Evolutionary conservation across 257 asterid genomes (phyloP).

Genomic region (Salvia splendens): DNA sequence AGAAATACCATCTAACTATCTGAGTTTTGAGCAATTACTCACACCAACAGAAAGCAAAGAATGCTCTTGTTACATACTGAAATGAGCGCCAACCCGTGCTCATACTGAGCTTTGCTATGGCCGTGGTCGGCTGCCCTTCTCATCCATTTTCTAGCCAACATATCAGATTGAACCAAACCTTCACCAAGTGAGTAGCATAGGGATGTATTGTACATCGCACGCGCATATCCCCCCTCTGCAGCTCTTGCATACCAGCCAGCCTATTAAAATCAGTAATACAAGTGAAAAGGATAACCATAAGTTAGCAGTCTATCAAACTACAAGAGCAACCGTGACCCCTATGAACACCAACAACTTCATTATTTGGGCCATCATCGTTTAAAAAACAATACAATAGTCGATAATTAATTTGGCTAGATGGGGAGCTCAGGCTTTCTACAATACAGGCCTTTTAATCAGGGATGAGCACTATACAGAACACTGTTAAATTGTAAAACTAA

Average conservation of each 20-base stretch:
- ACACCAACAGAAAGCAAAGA: too few relatives aligned
- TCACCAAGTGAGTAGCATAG: constrained; percentile 69
- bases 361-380: too few relatives aligned
- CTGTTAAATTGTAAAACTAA: background rate
- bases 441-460: too few relatives aligned
- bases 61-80: too few relatives aligned
- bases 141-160: constrained; percentile 77
- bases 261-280: constrained; percentile 38
- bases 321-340: background rate
- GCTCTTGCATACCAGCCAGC: constrained; percentile 73
- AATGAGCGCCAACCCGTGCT: constrained; percentile 26
- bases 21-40: too few relatives aligned
- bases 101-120: constrained; percentile 77
- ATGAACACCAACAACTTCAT: background rate
- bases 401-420: too few relatives aligned
- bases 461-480: background rate
- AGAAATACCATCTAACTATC: too few relatives aligned
- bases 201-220: constrained; percentile 83
- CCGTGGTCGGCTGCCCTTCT: constrained; percentile 70
- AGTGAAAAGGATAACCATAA: background rate
- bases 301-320: background rate
- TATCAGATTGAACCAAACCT: constrained; percentile 55
- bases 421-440: too few relatives aligned
- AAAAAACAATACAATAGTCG: too few relatives aligned
- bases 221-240: constrained; percentile 80